Evolutionary conservation across 345 rosid genomes (phyloP).

Genomic region (Corymbia maculata): DNA sequence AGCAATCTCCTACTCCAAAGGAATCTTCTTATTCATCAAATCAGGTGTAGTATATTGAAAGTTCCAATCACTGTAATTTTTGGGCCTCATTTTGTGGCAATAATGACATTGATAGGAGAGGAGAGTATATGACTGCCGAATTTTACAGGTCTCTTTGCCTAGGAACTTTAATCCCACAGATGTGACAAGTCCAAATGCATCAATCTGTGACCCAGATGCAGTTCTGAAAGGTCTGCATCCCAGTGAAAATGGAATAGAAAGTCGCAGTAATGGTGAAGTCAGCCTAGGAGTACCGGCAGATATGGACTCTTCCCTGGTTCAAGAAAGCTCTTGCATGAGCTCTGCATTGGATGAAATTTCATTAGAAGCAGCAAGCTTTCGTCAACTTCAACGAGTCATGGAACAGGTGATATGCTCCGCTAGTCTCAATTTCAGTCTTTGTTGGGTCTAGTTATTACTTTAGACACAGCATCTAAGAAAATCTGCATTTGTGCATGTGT

Average conservation of each 20-base stretch:
- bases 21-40: constrained; percentile 55
- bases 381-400: constrained; percentile 75
- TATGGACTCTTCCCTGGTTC: constrained; percentile 37
- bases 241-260: constrained; percentile 25
- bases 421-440: constrained; percentile 11
- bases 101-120: constrained; percentile 16
- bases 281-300: constrained; percentile 21
- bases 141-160: constrained; percentile 10
- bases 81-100: constrained; percentile 8
- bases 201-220: constrained; percentile 27
- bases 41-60: constrained; percentile 32
- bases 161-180: constrained; percentile 20
- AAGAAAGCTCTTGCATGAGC: constrained; percentile 53
- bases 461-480: neutral
- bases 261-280: constrained; percentile 30
- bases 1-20: constrained; percentile 31
- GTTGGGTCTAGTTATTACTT: neutral
- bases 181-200: constrained; percentile 14
- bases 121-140: constrained; percentile 11
- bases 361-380: constrained; percentile 69
- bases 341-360: constrained; percentile 64
- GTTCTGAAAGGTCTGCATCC: constrained; percentile 24
- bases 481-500: neutral
- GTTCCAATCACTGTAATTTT: constrained; percentile 24
- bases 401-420: constrained; percentile 23